Conservation (phyloP, 2,329 filamentous ascomycete genomes). For the Lizonia empirigonia region DNA sequence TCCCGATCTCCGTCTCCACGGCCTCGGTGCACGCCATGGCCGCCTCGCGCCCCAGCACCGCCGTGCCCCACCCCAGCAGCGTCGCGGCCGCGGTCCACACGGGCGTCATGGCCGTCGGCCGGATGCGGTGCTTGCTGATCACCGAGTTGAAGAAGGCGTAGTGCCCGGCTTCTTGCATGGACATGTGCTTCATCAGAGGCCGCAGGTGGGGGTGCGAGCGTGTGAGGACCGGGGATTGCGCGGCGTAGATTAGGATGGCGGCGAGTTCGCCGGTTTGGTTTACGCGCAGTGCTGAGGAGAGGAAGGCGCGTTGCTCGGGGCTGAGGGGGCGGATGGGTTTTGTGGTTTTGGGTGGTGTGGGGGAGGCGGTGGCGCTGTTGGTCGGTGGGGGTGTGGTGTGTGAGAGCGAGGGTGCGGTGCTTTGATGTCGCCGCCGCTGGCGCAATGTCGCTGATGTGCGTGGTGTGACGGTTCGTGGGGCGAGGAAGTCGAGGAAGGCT, state of each 20-base stretch:
- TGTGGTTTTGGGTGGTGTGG: constrained; percentile 5
- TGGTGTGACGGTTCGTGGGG: constrained; percentile 26
- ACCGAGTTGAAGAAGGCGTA: constrained; percentile 83
- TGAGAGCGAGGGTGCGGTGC: background rate
- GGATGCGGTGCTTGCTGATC: constrained; percentile 83
- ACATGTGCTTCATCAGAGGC: constrained; percentile 95
- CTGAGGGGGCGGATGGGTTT: constrained; percentile 37
- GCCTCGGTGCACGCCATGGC: constrained; percentile 99
- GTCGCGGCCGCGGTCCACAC: constrained; percentile 83
- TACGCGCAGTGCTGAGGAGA: constrained; percentile 70
- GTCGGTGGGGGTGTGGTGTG: constrained; percentile 3
- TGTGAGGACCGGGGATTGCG: constrained; percentile 82
- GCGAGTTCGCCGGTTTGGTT: constrained; percentile 99
- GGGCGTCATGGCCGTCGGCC: constrained; percentile 91
- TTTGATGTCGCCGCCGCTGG: constrained; percentile 16
- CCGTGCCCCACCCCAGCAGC: constrained; percentile 86
- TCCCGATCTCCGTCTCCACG: constrained; percentile 96
- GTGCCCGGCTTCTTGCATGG: constrained; percentile 91
- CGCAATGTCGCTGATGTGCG: background rate
- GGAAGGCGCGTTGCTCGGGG: constrained; percentile 42
- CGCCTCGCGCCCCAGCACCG: constrained; percentile 85
- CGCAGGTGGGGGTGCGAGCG: constrained; percentile 84
- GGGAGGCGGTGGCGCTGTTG: constrained; percentile 14
- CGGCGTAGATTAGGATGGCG: constrained; percentile 89
- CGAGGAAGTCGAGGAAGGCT: constrained; percentile 36